Conservation (phyloP, 1,139 yeast species). For the Zygoascus meyerae region DNA sequence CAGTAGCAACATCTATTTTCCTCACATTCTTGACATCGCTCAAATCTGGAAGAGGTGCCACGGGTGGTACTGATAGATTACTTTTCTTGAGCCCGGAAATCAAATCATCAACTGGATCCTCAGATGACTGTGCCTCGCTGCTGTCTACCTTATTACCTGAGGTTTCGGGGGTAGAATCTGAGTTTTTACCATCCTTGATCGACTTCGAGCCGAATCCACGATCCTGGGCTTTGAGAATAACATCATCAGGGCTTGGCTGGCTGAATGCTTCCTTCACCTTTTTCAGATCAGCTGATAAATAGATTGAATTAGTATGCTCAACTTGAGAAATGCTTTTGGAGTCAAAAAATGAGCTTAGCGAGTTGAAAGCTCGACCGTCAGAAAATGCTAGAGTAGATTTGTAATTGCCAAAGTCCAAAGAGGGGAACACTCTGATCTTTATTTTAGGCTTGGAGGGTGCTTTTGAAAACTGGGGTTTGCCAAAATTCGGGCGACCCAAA, state of each 20-base stretch:
- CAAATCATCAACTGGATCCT: not conserved
- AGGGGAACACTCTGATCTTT: conserved; percentile 17
- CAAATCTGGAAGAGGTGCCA: conserved; percentile 1
- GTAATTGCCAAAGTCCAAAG: conserved; percentile 14
- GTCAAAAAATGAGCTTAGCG: not conserved
- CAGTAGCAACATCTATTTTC: conserved; percentile 18
- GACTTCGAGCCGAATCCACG: conserved; percentile 17
- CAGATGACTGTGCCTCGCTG: not conserved
- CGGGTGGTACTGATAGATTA: not conserved
- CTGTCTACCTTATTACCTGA: not conserved
- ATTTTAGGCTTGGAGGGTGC: conserved; percentile 9
- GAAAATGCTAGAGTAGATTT: not conserved
- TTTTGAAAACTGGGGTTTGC: not conserved
- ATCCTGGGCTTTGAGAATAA: conserved; percentile 55
- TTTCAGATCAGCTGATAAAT: conserved; percentile 30
- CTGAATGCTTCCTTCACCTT: conserved; percentile 53
- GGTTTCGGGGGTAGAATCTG: not conserved
- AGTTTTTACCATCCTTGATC: not conserved
- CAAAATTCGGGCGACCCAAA: not conserved
- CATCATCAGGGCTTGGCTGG: conserved; percentile 81
- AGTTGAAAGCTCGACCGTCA: conserved; percentile 3
- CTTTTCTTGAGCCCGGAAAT: not conserved
- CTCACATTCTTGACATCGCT: conserved; percentile 10
- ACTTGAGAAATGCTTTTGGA: conserved; percentile 1
- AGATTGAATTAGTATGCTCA: conserved; percentile 36